Evolutionary conservation across 768 basidiomycete genomes (phyloP), one percentile per base, ranked within the genome.

Genomic region (Panaeolus cyanescens): DNA sequence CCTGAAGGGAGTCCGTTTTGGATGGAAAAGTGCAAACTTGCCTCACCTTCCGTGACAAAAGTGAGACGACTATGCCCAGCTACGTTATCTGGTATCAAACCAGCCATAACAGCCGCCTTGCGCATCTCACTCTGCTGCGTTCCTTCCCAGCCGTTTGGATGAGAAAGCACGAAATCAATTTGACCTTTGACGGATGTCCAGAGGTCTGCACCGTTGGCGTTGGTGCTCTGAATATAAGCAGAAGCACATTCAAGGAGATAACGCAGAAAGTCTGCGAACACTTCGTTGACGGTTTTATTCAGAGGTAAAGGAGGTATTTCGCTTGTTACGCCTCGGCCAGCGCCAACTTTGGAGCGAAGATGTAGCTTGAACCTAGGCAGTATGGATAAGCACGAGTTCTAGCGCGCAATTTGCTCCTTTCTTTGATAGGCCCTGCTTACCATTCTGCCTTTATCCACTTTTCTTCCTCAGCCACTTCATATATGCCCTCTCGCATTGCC

Each of bases 31-130:
- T 85, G 83, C 10, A 85, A 67, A 68, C 79, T 80, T 0, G 84
- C 84, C 66, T 85, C 84, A 32, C 83, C 84, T 59, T 85, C 85
- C 0, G 80, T 79, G 12, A 84, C 79, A 28, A 84, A 80, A 22
- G 73, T 71, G 19, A 84, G 68, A 13, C 77, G 75, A 39, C 68
- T 56, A 59, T 76, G 73, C 0, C 78, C 82, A 19, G 65, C 69
- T 17, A 65, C 59, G 4, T 70, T 75, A 63, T 78, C 74, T 0
- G 75, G 74, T 3, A 83, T 67, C 1, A 83, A 69, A 8, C 75
- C 72, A 5, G 80, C 82, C 42, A 70, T 56, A 13, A 81, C 68
- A 0, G 80, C 80, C 13, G 83, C 82, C 15, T 70, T 71, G 42
- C 82, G 72, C 63, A 83, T 79, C 54, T 79, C 73, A 2, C 66